Base-by-base conservation (phyloP, 2,329 filamentous ascomycete genomes). In the Pseudogymnoascus sp. region DNA sequence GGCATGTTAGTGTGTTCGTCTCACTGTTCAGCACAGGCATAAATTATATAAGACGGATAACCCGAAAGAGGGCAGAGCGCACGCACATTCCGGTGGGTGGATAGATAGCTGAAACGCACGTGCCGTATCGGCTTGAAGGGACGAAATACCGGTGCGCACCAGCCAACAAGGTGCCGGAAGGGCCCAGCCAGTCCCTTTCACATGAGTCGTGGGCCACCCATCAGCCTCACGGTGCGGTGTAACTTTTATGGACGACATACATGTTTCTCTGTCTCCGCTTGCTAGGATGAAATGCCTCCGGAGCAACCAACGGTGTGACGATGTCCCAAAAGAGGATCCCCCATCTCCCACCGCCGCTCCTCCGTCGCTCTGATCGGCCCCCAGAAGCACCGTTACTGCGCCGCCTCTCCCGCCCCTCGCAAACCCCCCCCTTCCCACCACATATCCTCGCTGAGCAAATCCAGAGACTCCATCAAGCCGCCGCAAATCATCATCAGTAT, bases 61-160 rank as follows among this genome's bases (percentile, higher is more conserved):
- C 25, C 12, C 46, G 18, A 18, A 56, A 46, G 8, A 12, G 18
- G n/a, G 46, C 23, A n/a, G n/a, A 12, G 8, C 23, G 14, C 46
- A 56, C 46, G 31, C n/a, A 56, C 14, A 31, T 16, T 34, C n/a
- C 25, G 46, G 18, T 25, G 25, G 21, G 21, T 21, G 21, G 21
- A 21, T 21, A 21, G 7, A 50, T 10, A 7, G 3, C 6, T 12
- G 23, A 25, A 28, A 28, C 23, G 46, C 46, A 56, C 46, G 46
- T 56, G 46, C 46, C 46, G 25, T 31, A 34, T 31, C 46, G 46
- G 46, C 25, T 56, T 56, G 46, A 56, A 56, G 46, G 46, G 46
- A 56, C 46, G 46, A 56, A 11, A 56, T 56, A 56, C 46, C 46
- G 46, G 25, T 18, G 25, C 46, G 46, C 46, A 56, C n/a, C 46